These are phyloP conservation scores for Clonostachys rosea DNA, from an alignment of 2,329 filamentous ascomycete genomes.

Conservation along the genomic window DNA sequence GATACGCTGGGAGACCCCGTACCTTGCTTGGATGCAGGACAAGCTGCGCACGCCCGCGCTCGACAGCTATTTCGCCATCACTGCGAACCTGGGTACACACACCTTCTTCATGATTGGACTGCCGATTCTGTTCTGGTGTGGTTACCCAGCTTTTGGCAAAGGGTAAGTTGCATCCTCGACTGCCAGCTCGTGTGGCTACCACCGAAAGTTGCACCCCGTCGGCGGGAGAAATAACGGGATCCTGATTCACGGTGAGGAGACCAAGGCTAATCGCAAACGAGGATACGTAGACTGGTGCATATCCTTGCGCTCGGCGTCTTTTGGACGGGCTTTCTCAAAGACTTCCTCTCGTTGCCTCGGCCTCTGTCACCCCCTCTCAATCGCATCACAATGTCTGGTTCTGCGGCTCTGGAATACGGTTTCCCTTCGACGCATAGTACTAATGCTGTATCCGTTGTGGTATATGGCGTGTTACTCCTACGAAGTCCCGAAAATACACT, in stretches of 20 bases:
- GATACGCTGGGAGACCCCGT: slow-evolving; percentile 91
- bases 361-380: slow-evolving; percentile 89
- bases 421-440: slow-evolving; percentile 97
- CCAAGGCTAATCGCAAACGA: background rate
- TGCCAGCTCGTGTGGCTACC: background rate
- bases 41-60: slow-evolving; percentile 75
- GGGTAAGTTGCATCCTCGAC: slow-evolving; percentile 54
- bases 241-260: background rate
- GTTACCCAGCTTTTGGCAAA: slow-evolving; percentile 78
- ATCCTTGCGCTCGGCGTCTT: slow-evolving; percentile 77
- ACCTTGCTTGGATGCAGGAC: slow-evolving; percentile 82
- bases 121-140: slow-evolving; percentile 96
- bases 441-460: slow-evolving; percentile 90
- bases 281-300: slow-evolving; percentile 56
- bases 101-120: slow-evolving; percentile 98
- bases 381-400: slow-evolving; percentile 96
- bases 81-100: slow-evolving; percentile 93
- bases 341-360: slow-evolving; percentile 86
- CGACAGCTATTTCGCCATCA: slow-evolving; percentile 95
- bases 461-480: slow-evolving; percentile 74
- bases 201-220: background rate
- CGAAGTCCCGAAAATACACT: slow-evolving; percentile 60
- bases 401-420: slow-evolving; percentile 90
- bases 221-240: slow-evolving; percentile 5
- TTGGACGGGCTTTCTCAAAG: slow-evolving; percentile 90